Conservation (phyloP, 2,329 filamentous ascomycete genomes). For the Scedosporium boydii region DNA sequence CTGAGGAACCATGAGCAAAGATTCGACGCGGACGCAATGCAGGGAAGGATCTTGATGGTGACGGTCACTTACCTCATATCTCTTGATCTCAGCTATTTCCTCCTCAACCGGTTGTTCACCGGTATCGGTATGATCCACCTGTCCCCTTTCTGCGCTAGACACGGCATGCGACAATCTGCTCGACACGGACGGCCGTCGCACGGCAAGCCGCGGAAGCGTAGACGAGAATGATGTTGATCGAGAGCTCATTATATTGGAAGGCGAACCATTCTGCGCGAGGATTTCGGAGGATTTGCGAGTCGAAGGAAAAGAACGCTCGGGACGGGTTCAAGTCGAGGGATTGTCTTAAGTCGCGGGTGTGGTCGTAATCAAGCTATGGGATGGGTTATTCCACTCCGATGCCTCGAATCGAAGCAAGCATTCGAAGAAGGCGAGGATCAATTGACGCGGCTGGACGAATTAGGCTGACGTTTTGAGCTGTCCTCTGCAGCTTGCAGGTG, state of each 20-base stretch:
- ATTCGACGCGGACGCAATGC: constrained; percentile 6
- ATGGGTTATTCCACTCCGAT: no score
- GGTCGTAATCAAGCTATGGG: no score
- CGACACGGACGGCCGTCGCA: constrained; percentile 46
- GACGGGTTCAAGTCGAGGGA: neutral
- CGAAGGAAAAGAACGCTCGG: neutral
- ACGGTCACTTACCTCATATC: constrained; percentile 63
- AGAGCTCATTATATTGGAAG: constrained; percentile 34
- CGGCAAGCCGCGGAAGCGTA: constrained; percentile 9
- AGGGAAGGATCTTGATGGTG: neutral
- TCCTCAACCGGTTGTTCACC: constrained; percentile 72
- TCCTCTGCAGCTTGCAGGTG: neutral
- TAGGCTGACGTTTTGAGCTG: neutral
- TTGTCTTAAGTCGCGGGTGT: neutral
- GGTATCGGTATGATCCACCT: constrained; percentile 37
- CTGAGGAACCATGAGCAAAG: constrained; percentile 17
- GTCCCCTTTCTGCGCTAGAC: constrained; percentile 54
- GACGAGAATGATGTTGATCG: constrained; percentile 40
- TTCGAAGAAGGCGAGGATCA: neutral
- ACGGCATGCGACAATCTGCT: constrained; percentile 60
- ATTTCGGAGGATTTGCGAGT: neutral
- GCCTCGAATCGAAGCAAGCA: no score
- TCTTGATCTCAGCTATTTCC: constrained; percentile 94
- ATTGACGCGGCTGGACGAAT: neutral
- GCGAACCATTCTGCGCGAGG: constrained; percentile 21